Percentiles rank a stretch among this genome's conserved stretches.
Conservation (phyloP, 495 filamentous ascomycete genomes). For the Aspergillus asperescens region DNA sequence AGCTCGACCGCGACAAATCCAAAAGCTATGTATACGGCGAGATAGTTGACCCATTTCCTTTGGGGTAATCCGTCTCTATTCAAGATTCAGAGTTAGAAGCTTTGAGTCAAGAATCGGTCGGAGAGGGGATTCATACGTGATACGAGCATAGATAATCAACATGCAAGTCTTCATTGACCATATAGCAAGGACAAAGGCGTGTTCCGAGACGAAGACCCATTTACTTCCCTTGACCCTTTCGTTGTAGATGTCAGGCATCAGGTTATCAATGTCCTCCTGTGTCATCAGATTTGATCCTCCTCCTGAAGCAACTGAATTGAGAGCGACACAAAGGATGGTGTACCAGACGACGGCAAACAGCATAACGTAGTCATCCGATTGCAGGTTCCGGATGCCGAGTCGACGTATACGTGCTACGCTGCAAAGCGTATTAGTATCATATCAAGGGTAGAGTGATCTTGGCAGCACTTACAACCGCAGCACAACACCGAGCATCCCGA, state of each 20-base stretch:
- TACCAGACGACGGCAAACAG: constrained; percentile 46
- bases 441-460: background rate
- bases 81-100: background rate
- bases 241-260: constrained; percentile 37
- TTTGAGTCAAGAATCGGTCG: background rate
- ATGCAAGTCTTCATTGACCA: constrained; percentile 51
- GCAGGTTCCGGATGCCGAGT: constrained; percentile 40
- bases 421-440: background rate
- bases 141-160: constrained; percentile 50
- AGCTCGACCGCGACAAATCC: constrained; percentile 57
- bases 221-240: constrained; percentile 49
- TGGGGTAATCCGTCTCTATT: constrained; percentile 36
- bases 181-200: constrained; percentile 46
- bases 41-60: constrained; percentile 37
- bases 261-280: constrained; percentile 30
- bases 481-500: constrained; percentile 39
- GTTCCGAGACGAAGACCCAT: constrained; percentile 53
- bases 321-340: constrained; percentile 47
- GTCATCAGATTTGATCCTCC: constrained; percentile 53
- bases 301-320: constrained; percentile 47
- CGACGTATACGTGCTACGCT: constrained; percentile 47
- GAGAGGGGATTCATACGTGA: constrained; percentile 37
- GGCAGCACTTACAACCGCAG: constrained; percentile 40
- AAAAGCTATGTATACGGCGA: constrained; percentile 51
- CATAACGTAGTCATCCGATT: constrained; percentile 52